Evolutionary conservation across 31 red algal species (phyloP).

Genomic region (Endocladia muricata): DNA sequence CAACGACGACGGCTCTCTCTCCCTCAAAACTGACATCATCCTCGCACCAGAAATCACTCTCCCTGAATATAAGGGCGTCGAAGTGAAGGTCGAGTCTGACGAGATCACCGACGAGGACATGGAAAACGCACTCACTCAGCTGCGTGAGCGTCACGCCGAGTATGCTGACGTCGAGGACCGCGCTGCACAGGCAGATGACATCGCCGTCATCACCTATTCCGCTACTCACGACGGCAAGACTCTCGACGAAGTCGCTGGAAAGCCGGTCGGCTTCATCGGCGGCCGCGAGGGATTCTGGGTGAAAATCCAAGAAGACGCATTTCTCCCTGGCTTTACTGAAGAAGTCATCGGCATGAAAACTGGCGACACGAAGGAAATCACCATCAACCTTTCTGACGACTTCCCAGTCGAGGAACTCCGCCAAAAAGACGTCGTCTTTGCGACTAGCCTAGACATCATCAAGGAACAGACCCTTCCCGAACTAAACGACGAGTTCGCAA

Average conservation of each 20-base stretch:
- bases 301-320: neutral
- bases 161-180: neutral
- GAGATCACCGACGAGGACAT: neutral
- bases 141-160: neutral
- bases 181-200: neutral
- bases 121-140: neutral
- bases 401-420: neutral
- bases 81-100: neutral
- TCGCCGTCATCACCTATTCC: neutral
- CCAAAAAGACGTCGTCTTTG: neutral
- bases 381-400: neutral
- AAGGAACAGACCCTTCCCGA: neutral
- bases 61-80: neutral
- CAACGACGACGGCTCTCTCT: neutral
- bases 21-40: too few species aligned
- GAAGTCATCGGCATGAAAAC: neutral
- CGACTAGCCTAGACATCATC: neutral
- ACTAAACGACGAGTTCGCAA: conserved; percentile 1
- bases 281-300: neutral
- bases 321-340: conserved; percentile 1
- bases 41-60: too few species aligned
- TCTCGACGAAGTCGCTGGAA: neutral
- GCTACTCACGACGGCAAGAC: neutral
- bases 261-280: neutral
- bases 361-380: neutral